Evolutionary conservation across 805 yeast species (phyloP), one percentile per base, ranked within the genome.

Genomic region (Tetrapisispora namnaoensis): DNA sequence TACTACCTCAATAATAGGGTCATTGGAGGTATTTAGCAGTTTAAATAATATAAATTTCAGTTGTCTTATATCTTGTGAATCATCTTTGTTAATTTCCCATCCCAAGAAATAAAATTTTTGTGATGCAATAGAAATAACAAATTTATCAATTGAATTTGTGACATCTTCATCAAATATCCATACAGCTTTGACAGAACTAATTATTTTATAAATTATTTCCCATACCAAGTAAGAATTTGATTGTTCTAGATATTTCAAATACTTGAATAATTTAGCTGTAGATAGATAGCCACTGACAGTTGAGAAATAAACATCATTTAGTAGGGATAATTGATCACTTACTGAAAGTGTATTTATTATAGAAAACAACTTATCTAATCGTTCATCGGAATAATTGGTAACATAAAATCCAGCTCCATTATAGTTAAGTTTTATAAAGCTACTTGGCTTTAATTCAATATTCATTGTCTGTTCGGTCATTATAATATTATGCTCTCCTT

Each of bases 331-430:
- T 66, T 87, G 78, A 66, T 86, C 93, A 62, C 82, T 85, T 45
- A 82, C 83, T 9, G 87, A 73, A 56, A 86, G 73, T 56, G 74
- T 68, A 40, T 79, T 79, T 10, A 72, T 71, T 37, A 73, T 74
- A 51, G 75, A 60, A 48, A 87, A 87, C 56, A 85, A 72, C 62
- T 80, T 79, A 44, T 71, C 68, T 81, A 89, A 80, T 64, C 90
- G 79, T 42, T 76, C 81, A 37, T 80, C 73, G 13, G 83, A 67
- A 65, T 86, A 86, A 41, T 81, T 78, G 38, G 89, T 83, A 56
- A 90, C 75, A 66, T 80, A 86, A 49, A 85, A 77, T 61, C 93
- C 91, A 28, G 82, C 74, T 66, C 79, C 87, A 53, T 83, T 80
- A 49, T 78, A 80, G 62, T 86, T 86, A 54, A 84, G 69, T 70